Conservation (phyloP, 306 rosid genomes). For the Senna tora region DNA sequence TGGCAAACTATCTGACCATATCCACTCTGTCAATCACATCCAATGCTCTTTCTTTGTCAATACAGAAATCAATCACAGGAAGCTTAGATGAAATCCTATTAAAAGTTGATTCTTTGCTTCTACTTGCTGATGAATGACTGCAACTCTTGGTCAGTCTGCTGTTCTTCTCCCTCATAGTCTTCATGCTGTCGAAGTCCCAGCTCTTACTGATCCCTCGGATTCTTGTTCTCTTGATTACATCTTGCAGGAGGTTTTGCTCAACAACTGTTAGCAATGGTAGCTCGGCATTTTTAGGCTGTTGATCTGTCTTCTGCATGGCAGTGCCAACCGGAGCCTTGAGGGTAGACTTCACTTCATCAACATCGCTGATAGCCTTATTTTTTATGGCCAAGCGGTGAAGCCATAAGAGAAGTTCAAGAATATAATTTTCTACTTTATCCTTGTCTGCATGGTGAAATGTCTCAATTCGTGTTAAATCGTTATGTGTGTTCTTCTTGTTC, state of each 20-base stretch:
- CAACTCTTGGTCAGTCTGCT: slow-evolving; percentile 57
- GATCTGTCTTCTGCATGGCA: slow-evolving; percentile 35
- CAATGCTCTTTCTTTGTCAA: slow-evolving; percentile 66
- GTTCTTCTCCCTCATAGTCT: slow-evolving; percentile 38
- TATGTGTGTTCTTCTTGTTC: slow-evolving; percentile 56
- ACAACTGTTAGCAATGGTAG: slow-evolving; percentile 47
- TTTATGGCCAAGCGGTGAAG: slow-evolving; percentile 70
- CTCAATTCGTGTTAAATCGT: slow-evolving; percentile 68
- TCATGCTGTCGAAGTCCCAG: slow-evolving; percentile 56
- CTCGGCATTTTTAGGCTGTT: slow-evolving; percentile 31
- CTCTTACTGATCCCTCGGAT: slow-evolving; percentile 64
- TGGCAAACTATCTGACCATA: slow-evolving; percentile 43
- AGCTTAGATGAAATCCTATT: slow-evolving; percentile 55
- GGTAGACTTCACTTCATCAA: slow-evolving; percentile 36
- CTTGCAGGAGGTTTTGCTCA: slow-evolving; percentile 63
- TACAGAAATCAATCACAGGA: slow-evolving; percentile 55
- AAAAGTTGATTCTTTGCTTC: slow-evolving; percentile 51
- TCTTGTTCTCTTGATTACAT: slow-evolving; percentile 46
- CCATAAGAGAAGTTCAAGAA: slow-evolving; percentile 73
- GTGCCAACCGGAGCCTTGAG: slow-evolving; percentile 39
- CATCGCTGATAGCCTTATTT: slow-evolving; percentile 46
- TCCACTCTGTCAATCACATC: slow-evolving; percentile 71
- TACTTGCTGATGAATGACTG: slow-evolving; percentile 57
- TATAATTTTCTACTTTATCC: slow-evolving; percentile 67
- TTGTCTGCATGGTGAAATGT: slow-evolving; percentile 84